Conservation (phyloP, 257 asterid species). For the Dorcoceras hygrometricum region DNA sequence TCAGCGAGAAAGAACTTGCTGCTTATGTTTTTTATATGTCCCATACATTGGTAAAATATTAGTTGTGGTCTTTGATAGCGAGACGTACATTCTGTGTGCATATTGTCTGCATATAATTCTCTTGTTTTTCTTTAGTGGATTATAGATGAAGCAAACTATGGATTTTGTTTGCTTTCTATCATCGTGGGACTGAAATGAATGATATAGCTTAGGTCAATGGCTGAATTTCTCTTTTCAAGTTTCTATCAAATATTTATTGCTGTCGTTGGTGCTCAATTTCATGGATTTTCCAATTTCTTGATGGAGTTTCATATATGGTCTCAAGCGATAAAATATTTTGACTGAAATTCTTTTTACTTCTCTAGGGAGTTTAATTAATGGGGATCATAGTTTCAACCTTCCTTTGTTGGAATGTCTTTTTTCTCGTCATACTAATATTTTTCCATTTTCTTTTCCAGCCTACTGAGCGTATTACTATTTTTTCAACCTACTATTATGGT, state of each 20-base stretch:
- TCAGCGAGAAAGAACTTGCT: slow-evolving; percentile 3
- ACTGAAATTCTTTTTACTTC: slow-evolving; percentile 7
- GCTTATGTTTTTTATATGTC: not conserved
- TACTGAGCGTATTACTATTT: slow-evolving; percentile 79
- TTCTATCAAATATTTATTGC: not conserved
- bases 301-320: slow-evolving; percentile 12
- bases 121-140: not conserved
- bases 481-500: slow-evolving; percentile 92
- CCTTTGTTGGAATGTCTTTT: slow-evolving; percentile 8
- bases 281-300: slow-evolving; percentile 11
- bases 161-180: slow-evolving; percentile 5
- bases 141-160: slow-evolving; percentile 1
- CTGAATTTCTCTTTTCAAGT: not conserved
- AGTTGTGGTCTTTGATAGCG: not conserved
- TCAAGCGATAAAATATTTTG: slow-evolving; percentile 16
- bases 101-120: slow-evolving; percentile 14
- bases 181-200: not conserved
- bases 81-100: not conserved
- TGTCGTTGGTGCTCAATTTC: slow-evolving; percentile 1
- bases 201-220: slow-evolving; percentile 3
- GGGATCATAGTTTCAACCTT: slow-evolving; percentile 7
- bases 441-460: slow-evolving; percentile 55
- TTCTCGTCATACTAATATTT: slow-evolving; percentile 21
- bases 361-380: not conserved
- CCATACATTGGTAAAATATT: not conserved